Conservation (phyloP, 2,329 filamentous ascomycete genomes). For the Neofusicoccum umdonicola region DNA sequence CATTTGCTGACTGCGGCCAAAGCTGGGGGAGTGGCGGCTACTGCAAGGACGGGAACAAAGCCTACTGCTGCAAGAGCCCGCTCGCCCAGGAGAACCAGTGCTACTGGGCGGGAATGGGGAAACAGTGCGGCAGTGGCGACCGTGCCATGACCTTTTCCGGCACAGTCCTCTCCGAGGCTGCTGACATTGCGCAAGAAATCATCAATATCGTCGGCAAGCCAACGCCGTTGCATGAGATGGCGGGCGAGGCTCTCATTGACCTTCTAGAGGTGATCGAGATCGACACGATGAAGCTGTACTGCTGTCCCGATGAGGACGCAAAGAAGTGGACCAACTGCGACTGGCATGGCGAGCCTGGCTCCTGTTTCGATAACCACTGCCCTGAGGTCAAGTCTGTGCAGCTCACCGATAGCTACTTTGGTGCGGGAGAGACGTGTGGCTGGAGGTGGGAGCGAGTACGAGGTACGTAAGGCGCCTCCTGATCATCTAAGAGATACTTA, state of each 20-base stretch:
- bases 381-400: conserved; percentile 25
- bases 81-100: conserved; percentile 28
- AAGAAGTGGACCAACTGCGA: conserved; percentile 33
- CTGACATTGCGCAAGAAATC: background rate
- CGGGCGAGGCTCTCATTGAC: conserved; percentile 18
- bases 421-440: conserved; percentile 25
- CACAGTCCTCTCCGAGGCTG: background rate
- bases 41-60: background rate
- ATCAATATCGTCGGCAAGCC: background rate
- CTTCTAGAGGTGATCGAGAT: conserved; percentile 20
- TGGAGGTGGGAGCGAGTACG: conserved; percentile 23
- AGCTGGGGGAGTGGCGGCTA: background rate
- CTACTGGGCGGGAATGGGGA: conserved; percentile 23
- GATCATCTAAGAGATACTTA: too few species aligned
- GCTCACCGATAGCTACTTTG: conserved; percentile 28
- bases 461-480: too few species aligned
- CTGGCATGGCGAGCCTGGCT: conserved; percentile 38
- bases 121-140: conserved; percentile 30
- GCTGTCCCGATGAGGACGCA: conserved; percentile 28
- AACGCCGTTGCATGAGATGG: conserved; percentile 10
- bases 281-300: conserved; percentile 24
- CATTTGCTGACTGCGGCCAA: too few species aligned
- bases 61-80: background rate
- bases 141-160: conserved; percentile 24
- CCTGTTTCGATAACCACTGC: conserved; percentile 37